These are phyloP conservation scores for Phytophthora podocarpi DNA, from an alignment of 352 stramenopile genomes.

Conservation along the genomic window DNA sequence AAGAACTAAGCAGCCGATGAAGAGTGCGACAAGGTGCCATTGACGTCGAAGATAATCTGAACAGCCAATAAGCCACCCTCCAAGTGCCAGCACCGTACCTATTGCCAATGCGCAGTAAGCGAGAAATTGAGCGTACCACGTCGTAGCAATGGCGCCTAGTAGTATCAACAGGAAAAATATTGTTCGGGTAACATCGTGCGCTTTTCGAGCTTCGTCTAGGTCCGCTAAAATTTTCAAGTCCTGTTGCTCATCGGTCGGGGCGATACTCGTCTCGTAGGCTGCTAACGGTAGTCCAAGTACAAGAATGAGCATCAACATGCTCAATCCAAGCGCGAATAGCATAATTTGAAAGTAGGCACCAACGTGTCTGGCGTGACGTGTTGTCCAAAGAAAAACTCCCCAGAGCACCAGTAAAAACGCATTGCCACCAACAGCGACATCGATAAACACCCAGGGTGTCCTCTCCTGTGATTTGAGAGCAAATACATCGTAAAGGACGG, in stretches of 20 bases:
- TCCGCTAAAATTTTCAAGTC: conserved; percentile 14
- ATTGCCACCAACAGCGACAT: conserved; percentile 22
- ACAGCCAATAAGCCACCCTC: conserved; percentile 38
- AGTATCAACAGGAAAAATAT: conserved; percentile 61
- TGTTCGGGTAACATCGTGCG: conserved; percentile 50
- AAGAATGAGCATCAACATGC: conserved; percentile 36
- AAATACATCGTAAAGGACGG: conserved; percentile 34
- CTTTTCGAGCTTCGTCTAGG: conserved; percentile 21
- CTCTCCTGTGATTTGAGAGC: conserved; percentile 20
- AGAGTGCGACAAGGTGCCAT: conserved; percentile 61
- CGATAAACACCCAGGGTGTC: conserved; percentile 34
- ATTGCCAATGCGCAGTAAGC: conserved; percentile 37
- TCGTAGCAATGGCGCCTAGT: conserved; percentile 49
- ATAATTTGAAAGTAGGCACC: conserved; percentile 42
- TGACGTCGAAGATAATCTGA: conserved; percentile 35
- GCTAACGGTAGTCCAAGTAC: conserved; percentile 49
- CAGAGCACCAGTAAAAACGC: conserved; percentile 21
- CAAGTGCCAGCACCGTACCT: conserved; percentile 31
- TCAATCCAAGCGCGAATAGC: conserved; percentile 35
- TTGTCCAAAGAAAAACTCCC: conserved; percentile 30
- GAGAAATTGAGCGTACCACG: conserved; percentile 67
- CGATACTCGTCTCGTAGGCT: conserved; percentile 15
- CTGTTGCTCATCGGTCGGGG: conserved; percentile 1
- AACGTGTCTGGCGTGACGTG: conserved; percentile 19
- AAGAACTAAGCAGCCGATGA: conserved; percentile 40